Conservation (phyloP, 1,284 basidiomycete species). For the Abortiporus biennis region DNA sequence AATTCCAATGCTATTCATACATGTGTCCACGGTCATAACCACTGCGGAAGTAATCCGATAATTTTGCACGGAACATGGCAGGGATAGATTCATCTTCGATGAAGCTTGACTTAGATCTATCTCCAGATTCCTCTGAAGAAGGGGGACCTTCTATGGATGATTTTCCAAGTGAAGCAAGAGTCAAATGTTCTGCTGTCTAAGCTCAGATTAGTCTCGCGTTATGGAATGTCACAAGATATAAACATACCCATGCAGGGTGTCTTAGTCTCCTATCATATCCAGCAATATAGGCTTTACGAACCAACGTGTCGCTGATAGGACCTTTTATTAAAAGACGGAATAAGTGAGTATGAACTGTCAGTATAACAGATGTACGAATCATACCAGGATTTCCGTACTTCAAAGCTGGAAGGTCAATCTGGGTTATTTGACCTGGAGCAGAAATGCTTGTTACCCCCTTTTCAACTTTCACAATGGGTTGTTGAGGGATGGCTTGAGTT, state of each 20-base stretch:
- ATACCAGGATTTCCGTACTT: conserved; percentile 75
- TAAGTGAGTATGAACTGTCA: not conserved
- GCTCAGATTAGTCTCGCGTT: not conserved
- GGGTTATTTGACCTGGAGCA: conserved; percentile 13
- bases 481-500: conserved; percentile 6
- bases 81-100: conserved; percentile 82
- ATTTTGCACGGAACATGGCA: conserved; percentile 73
- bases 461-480: conserved; percentile 21
- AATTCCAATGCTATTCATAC: conserved; percentile 45
- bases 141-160: conserved; percentile 31
- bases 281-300: conserved; percentile 79
- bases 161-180: conserved; percentile 64
- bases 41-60: conserved; percentile 89
- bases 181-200: conserved; percentile 91
- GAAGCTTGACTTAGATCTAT: conserved; percentile 80
- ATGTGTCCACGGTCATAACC: conserved; percentile 98
- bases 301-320: conserved; percentile 77
- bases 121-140: conserved; percentile 40
- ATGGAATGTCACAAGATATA: not conserved
- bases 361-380: no score
- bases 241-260: conserved; percentile 87
- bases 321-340: conserved; percentile 40
- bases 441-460: conserved; percentile 20
- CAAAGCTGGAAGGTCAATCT: conserved; percentile 34
- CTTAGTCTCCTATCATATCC: conserved; percentile 88